Conservation (phyloP, 1,139 yeast species). For the Lodderomyces metapsilosis region DNA sequence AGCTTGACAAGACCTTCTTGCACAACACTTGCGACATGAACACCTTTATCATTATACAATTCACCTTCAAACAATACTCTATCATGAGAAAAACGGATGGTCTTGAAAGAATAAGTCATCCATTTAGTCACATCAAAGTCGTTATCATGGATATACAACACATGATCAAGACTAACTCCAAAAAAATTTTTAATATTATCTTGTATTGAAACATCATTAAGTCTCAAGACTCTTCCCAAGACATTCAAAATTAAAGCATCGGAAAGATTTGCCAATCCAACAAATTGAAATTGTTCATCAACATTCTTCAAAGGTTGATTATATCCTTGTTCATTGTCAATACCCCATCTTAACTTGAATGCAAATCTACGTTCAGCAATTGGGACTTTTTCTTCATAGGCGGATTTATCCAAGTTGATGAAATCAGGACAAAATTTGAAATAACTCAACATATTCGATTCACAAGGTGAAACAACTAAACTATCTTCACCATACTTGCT, state of each 20-base stretch:
- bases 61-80: conserved; percentile 62
- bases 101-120: conserved; percentile 50
- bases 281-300: conserved; percentile 42
- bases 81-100: conserved; percentile 52
- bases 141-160: conserved; percentile 63
- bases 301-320: conserved; percentile 16
- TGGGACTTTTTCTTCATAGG: conserved; percentile 24
- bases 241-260: conserved; percentile 59
- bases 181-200: conserved; percentile 31
- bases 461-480: conserved; percentile 18
- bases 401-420: conserved; percentile 23
- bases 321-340: conserved; percentile 21
- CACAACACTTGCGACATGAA: conserved; percentile 58
- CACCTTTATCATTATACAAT: conserved; percentile 50
- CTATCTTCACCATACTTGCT: conserved; percentile 18
- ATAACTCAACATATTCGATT: conserved; percentile 21
- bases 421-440: conserved; percentile 44
- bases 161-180: conserved; percentile 66
- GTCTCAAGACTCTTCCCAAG: conserved; percentile 27
- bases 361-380: conserved; percentile 39
- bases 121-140: conserved; percentile 54
- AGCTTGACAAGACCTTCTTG: conserved; percentile 62
- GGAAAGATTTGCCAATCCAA: conserved; percentile 61
- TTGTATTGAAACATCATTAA: conserved; percentile 21
- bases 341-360: conserved; percentile 45